Base-by-base conservation (phyloP, 1,284 basidiomycete species). In the Fomitopsis schrenkii region DNA sequence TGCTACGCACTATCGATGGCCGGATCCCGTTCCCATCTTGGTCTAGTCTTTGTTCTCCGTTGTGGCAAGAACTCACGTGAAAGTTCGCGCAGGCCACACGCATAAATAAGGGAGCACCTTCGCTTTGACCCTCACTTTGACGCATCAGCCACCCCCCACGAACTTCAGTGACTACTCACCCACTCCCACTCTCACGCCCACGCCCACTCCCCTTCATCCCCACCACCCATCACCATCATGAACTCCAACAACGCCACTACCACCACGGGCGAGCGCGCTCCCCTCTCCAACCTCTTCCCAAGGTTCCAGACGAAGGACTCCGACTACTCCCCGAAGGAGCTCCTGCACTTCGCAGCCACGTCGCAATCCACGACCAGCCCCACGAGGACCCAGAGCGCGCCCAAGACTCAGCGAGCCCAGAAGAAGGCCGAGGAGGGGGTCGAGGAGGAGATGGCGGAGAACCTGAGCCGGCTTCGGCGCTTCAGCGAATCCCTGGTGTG, bases 271-370 rank as follows among this genome's bases (percentile, higher is more conserved):
- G 85, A 86, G 58, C 82, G 83, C 63, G 79, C 81, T 0, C 75
- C 76, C 57, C 78, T 87, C 54, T 80, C 83, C 61, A 76, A 81
- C 59, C 74, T 85, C 60, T 86, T 86, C 68, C 53, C 57, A 7
- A 46, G n/a, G n/a, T n/a, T n/a, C 22, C 22, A 55, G 12, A 53
- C 60, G 12, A 55, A 58, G 38, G 60, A 61, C 30, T 44, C 48
- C 55, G 35, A 50, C 35, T 6, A 6, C 7, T 12, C 10, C 10
- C 6, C 35, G 35, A 36, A 36, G 35, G 35, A 36, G 35, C 35
- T 36, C 2, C 35, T 12, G 35, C 2, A 12, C 35, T 36, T 1
- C 35, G 10, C 35, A 6, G 10, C 7, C 10, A 6, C 6, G 10
- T 36, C 35, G 35, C 6, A 12, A 6, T 22, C 22, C 22, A 22